These are phyloP conservation scores for Neodidymelliopsis sp. DNA, from an alignment of 2,329 filamentous ascomycete species.

Conservation along the genomic window DNA sequence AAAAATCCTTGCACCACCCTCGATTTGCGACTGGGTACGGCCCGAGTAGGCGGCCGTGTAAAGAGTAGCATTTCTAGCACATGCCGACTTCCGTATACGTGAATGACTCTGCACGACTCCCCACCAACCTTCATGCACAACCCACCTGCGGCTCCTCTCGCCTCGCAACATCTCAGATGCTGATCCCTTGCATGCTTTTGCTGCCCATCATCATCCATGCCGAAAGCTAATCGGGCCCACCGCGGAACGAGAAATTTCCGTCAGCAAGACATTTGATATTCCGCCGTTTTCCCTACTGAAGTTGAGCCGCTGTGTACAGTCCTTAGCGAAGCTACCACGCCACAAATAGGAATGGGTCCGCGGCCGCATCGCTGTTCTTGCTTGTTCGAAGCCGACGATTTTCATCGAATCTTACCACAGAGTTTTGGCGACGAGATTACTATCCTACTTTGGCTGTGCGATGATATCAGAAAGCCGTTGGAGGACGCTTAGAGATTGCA, in stretches of 20 bases:
- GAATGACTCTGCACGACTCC: not conserved
- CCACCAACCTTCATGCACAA: slow-evolving; percentile 2
- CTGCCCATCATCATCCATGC: slow-evolving; percentile 24
- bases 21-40: slow-evolving; percentile 49
- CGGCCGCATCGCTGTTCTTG: slow-evolving; percentile 24
- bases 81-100: slow-evolving; percentile 17
- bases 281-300: slow-evolving; percentile 13
- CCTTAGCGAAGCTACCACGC: slow-evolving; percentile 28
- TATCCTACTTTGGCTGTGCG: slow-evolving; percentile 15
- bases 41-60: slow-evolving; percentile 40
- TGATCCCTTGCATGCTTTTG: slow-evolving; percentile 21
- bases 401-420: slow-evolving; percentile 27
- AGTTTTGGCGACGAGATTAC: slow-evolving; percentile 30
- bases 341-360: slow-evolving; percentile 24
- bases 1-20: slow-evolving; percentile 30
- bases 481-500: slow-evolving; percentile 22
- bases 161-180: slow-evolving; percentile 15
- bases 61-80: slow-evolving; percentile 23
- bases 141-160: slow-evolving; percentile 11
- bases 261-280: slow-evolving; percentile 24
- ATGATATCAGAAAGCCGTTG: slow-evolving; percentile 41
- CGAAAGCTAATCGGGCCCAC: slow-evolving; percentile 16
- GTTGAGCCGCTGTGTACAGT: slow-evolving; percentile 15
- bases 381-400: slow-evolving; percentile 26
- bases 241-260: slow-evolving; percentile 44